Conservation (phyloP, 306 rosid species). For the Acacia acuminata region DNA sequence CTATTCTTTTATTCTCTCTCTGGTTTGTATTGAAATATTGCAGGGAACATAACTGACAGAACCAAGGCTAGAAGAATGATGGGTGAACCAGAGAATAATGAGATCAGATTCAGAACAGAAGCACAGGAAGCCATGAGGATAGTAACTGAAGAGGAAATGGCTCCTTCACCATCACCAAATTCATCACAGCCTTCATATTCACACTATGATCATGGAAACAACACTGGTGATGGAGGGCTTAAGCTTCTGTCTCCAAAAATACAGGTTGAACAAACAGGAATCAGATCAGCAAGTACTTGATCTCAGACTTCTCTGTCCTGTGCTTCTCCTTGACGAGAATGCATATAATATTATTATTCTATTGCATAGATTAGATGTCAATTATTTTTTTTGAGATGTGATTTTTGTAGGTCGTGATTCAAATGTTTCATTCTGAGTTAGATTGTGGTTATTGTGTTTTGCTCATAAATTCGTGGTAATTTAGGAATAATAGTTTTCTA, state of each 20-base stretch:
- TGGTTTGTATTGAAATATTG: conserved; percentile 10
- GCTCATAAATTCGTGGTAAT: neutral
- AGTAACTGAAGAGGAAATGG: conserved; percentile 11
- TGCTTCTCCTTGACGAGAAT: neutral
- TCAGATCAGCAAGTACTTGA: neutral
- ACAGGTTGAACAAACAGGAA: neutral
- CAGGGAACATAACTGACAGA: conserved; percentile 35
- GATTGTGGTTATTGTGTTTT: neutral
- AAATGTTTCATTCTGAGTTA: neutral
- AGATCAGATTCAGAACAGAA: conserved; percentile 13
- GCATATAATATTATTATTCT: neutral
- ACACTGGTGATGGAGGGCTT: neutral
- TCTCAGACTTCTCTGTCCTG: neutral
- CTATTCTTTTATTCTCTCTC: too few species aligned
- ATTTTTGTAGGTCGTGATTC: neutral
- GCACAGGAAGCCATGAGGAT: conserved; percentile 14
- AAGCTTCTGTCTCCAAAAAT: neutral
- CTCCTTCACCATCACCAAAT: conserved; percentile 16
- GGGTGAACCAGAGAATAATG: conserved; percentile 32
- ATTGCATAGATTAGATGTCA: neutral
- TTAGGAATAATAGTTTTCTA: neutral
- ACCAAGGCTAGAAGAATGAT: conserved; percentile 44
- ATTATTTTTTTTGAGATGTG: neutral
- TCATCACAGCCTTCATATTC: conserved; percentile 21
- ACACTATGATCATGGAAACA: conserved; percentile 25